A percentile compares a stretch with the other conserved stretches of the same genome.
Evolutionary conservation across 177 flowering plant genomes (phyloP).

Genomic region (Vitis hybrid): DNA sequence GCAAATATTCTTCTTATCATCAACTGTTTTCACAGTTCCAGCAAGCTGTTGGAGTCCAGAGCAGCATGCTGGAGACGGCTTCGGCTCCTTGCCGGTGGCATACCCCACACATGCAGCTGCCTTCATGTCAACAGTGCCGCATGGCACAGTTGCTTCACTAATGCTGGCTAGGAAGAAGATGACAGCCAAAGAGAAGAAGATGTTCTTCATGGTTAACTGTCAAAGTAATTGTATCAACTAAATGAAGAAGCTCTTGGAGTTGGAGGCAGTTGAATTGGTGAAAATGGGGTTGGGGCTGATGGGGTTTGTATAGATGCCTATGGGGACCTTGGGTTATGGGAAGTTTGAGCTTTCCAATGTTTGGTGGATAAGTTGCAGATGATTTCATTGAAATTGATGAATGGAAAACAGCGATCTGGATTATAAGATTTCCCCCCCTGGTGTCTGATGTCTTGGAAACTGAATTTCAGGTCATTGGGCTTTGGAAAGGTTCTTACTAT

Average conservation of each 20-base stretch:
- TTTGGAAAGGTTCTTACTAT: too few relatives aligned
- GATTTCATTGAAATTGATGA: too few relatives aligned
- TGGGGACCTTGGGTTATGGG: too few relatives aligned
- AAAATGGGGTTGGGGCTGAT: neutral
- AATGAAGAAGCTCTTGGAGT: too few relatives aligned
- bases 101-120: conserved; percentile 35
- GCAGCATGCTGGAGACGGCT: conserved; percentile 35
- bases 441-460: too few relatives aligned
- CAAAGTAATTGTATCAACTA: conserved; percentile 4
- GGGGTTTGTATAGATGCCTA: too few relatives aligned
- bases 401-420: too few relatives aligned
- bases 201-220: conserved; percentile 25
- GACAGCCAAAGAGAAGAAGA: conserved; percentile 18
- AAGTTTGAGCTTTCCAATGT: too few relatives aligned
- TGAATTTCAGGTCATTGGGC: too few relatives aligned
- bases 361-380: too few relatives aligned
- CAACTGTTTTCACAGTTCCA: conserved; percentile 18
- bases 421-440: too few relatives aligned
- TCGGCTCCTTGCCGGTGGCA: conserved; percentile 34
- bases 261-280: conserved; percentile 2
- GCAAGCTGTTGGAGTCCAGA: conserved; percentile 35
- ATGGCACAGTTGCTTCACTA: conserved; percentile 26
- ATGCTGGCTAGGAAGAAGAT: conserved; percentile 23
- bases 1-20: conserved; percentile 43
- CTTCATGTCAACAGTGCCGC: conserved; percentile 26